Evolutionary conservation across 148 eudicot genomes (phyloP).

Genomic region (Cornus kousa): DNA sequence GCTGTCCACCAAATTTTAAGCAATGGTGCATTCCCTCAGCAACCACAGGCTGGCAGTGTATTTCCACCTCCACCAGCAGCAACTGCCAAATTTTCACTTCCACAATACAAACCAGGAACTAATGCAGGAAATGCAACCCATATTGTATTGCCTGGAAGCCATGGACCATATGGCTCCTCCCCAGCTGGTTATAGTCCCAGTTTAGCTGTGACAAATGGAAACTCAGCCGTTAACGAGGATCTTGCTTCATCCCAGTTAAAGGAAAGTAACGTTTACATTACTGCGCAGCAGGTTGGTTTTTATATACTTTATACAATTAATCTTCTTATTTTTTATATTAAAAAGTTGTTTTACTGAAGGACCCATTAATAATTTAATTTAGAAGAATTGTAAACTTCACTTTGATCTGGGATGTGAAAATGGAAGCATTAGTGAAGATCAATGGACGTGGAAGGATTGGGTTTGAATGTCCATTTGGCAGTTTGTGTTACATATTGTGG

Average conservation of each 20-base stretch:
- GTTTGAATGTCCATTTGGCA: neutral
- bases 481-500: neutral
- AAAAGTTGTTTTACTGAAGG: neutral
- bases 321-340: constrained; percentile 5
- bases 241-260: constrained; percentile 60
- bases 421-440: neutral
- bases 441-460: neutral
- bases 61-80: constrained; percentile 63
- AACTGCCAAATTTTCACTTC: constrained; percentile 53
- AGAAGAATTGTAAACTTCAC: neutral
- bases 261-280: constrained; percentile 60
- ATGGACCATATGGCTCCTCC: constrained; percentile 64
- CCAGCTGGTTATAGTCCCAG: constrained; percentile 51
- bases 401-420: neutral
- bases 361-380: neutral
- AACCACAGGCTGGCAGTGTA: constrained; percentile 58
- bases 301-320: neutral
- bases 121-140: constrained; percentile 53
- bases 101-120: constrained; percentile 70
- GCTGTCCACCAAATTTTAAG: constrained; percentile 69
- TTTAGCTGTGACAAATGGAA: constrained; percentile 50
- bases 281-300: constrained; percentile 79
- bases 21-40: constrained; percentile 68
- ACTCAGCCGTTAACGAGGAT: constrained; percentile 63
- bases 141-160: constrained; percentile 53